Evolutionary conservation across 164 flowering plant genomes (phyloP), one percentile per base, ranked within the genome.

Genomic region (Aristolochia californica): DNA sequence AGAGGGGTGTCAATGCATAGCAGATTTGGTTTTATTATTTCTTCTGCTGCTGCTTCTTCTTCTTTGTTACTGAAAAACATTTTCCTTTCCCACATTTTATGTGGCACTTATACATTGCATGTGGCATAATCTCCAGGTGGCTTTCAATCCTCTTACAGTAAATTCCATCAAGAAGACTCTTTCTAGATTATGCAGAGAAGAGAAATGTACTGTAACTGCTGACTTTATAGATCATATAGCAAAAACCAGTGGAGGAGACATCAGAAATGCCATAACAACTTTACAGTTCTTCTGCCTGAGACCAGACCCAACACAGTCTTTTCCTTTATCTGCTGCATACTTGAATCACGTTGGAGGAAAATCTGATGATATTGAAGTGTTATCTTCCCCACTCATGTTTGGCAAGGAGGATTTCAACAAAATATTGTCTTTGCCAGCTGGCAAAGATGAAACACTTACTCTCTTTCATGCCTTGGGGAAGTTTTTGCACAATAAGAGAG

Each of bases 391-490:
- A 34, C 58, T 59, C 61, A 77, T 57, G 27, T 66, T 69, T 40
- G 45, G 58, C 17, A 60, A 62, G 48, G 45, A 40, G 40, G 49
- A 27, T 27, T 52, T 60, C 61, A 61, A 72, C 59, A 66, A 53
- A 62, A 74, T 58, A 53, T 59, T 57, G 60, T 55, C 77, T 44
- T 68, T 74, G 43, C 65, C 77, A 23, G 78, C 83, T 68, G 96
- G 96, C 58, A 81, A 86, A 78, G 97, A 93, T 74, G 93, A 84
- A 57, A 85, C 91, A 48, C 81, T 93, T 48, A 76, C 97, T 38
- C 70, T 93, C 26, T 89, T 93, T 75, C 99, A 93, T 78, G 99
- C 95, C 56, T 72, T 93, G 69, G 99, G 99, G 55, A 93, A 93
- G 67, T 93, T 93, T 74, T 73, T 93, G 57, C 99, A 93, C 78